Conservation (phyloP, 1,284 basidiomycete species). For the Inonotus obliquus region DNA sequence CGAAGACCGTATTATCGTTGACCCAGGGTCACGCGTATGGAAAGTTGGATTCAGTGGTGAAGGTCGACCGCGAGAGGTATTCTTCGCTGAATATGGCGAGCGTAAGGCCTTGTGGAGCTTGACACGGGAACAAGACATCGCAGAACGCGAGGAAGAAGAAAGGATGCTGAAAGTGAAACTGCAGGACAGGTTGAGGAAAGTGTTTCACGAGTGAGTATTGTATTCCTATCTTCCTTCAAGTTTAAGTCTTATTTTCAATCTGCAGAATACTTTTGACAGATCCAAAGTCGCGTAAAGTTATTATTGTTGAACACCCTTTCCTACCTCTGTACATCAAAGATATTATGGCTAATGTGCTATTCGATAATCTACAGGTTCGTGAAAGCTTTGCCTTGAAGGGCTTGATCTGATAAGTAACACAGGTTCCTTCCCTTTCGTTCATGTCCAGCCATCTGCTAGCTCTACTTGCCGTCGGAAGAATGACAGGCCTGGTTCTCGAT, state of each 20-base stretch:
- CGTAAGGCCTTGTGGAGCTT: conserved; percentile 52
- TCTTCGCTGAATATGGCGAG: conserved; percentile 41
- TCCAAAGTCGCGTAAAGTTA: conserved; percentile 89
- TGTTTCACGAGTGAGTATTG: conserved; percentile 78
- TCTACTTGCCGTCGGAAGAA: conserved; percentile 79
- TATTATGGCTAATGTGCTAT: conserved; percentile 79
- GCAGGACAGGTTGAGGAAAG: conserved; percentile 63
- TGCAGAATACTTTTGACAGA: conserved; percentile 85
- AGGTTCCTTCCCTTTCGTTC: conserved; percentile 93
- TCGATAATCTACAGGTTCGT: conserved; percentile 83
- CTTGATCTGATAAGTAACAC: conserved; percentile 15
- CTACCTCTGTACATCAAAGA: conserved; percentile 86
- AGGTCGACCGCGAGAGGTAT: conserved; percentile 75
- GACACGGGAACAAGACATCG: conserved; percentile 45
- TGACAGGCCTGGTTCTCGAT: conserved; percentile 91
- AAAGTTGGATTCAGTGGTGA: conserved; percentile 89
- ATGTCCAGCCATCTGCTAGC: conserved; percentile 83
- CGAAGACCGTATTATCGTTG: conserved; percentile 81
- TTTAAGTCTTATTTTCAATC: conserved; percentile 21
- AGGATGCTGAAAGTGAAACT: conserved; percentile 64
- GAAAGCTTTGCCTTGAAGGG: not conserved
- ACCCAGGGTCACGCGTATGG: conserved; percentile 81
- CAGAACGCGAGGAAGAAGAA: conserved; percentile 68
- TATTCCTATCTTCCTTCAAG: not conserved
- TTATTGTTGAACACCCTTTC: conserved; percentile 86